A percentile compares a stretch with the other conserved stretches of the same genome.
Conservation (phyloP, 148 eudicot genomes). For the Heliamphora exappendiculata region DNA sequence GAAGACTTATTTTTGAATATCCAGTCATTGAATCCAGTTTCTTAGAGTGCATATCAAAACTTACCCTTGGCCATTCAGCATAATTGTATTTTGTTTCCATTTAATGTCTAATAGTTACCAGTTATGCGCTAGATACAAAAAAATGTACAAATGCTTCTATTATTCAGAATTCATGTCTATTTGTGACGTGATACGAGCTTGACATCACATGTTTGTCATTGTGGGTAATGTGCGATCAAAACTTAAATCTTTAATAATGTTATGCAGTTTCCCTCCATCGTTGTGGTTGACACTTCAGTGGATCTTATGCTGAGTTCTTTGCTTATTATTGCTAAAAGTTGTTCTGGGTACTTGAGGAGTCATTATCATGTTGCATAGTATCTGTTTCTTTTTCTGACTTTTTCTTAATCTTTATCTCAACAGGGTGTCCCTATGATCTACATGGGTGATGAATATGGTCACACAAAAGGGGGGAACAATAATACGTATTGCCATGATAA, state of each 20-base stretch:
- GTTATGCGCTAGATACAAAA: not conserved
- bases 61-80: too few relatives aligned
- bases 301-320: not conserved
- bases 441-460: conserved; percentile 99
- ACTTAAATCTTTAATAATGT: not conserved
- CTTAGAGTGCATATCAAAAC: too few relatives aligned
- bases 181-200: not conserved
- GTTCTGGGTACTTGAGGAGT: not conserved
- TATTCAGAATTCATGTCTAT: not conserved
- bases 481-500: conserved; percentile 98
- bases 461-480: conserved; percentile 98
- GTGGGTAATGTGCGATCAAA: not conserved
- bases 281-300: not conserved
- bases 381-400: not conserved
- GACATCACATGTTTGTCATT: not conserved
- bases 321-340: not conserved
- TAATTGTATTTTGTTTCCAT: not conserved
- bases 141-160: not conserved
- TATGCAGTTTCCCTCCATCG: not conserved
- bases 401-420: conserved; percentile 1
- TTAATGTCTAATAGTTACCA: not conserved
- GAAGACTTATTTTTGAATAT: too few relatives aligned
- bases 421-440: conserved; percentile 98
- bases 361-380: not conserved
- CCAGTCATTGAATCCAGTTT: too few relatives aligned